Evolutionary conservation across 2,329 filamentous ascomycete genomes (phyloP).

Genomic region (Claviceps spartinae): DNA sequence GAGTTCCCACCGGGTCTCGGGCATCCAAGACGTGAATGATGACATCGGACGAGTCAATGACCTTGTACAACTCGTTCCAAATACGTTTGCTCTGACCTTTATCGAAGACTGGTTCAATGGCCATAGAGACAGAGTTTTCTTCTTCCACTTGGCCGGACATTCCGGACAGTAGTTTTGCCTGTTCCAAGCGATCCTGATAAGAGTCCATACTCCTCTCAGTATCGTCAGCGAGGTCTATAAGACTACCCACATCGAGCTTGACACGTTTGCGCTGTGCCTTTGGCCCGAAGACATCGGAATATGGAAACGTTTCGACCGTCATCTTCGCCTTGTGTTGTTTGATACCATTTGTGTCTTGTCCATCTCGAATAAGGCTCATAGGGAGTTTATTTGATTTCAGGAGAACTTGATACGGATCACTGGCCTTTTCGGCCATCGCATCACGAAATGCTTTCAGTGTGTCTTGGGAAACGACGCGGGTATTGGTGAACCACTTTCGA

Average conservation of each 20-base stretch:
- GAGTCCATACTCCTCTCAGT: conserved; percentile 68
- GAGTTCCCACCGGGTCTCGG: conserved; percentile 75
- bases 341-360: conserved; percentile 61
- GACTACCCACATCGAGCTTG: conserved; percentile 70
- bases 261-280: conserved; percentile 89
- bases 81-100: conserved; percentile 94
- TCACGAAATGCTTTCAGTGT: conserved; percentile 76
- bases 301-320: conserved; percentile 75
- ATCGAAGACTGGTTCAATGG: conserved; percentile 77
- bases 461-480: conserved; percentile 77
- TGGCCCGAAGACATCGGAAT: conserved; percentile 79
- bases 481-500: conserved; percentile 96
- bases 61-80: conserved; percentile 93
- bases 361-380: conserved; percentile 83
- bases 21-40: conserved; percentile 91
- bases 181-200: conserved; percentile 69
- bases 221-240: conserved; percentile 69
- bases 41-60: conserved; percentile 90
- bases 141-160: conserved; percentile 43
- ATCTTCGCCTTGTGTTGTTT: conserved; percentile 94
- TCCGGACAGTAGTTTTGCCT: conserved; percentile 64
- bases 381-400: conserved; percentile 95
- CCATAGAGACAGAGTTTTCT: conserved; percentile 38
- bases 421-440: conserved; percentile 79
- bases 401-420: conserved; percentile 87